Evolutionary conservation across 805 yeast species (phyloP).

Genomic region (Sungouiozyma ichnusensis): DNA sequence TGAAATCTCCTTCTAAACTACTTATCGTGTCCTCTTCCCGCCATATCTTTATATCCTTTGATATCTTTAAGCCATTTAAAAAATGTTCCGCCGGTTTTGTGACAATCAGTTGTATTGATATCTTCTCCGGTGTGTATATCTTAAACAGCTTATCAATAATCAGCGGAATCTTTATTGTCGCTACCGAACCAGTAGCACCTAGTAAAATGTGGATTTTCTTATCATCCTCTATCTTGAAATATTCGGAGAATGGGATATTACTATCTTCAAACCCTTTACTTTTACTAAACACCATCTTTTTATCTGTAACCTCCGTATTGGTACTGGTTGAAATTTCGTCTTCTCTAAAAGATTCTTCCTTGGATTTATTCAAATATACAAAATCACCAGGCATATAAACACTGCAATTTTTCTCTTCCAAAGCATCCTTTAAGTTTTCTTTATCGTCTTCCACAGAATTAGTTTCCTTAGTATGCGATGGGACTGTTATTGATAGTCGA

Average conservation of each 20-base stretch:
- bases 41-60: constrained; percentile 74
- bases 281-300: constrained; percentile 4
- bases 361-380: constrained; percentile 15
- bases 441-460: neutral
- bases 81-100: constrained; percentile 72
- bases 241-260: constrained; percentile 65
- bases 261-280: constrained; percentile 26
- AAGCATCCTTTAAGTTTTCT: constrained; percentile 1
- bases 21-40: constrained; percentile 59
- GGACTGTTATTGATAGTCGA: constrained; percentile 48
- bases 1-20: constrained; percentile 44
- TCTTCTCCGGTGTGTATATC: constrained; percentile 59
- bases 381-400: constrained; percentile 31
- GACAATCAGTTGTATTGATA: constrained; percentile 75
- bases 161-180: constrained; percentile 85
- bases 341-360: neutral
- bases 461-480: constrained; percentile 26
- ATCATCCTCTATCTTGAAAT: constrained; percentile 63
- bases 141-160: constrained; percentile 81
- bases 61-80: constrained; percentile 48
- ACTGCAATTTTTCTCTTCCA: constrained; percentile 22
- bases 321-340: constrained; percentile 5
- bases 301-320: constrained; percentile 14
- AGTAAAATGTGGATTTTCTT: constrained; percentile 78
- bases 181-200: constrained; percentile 95